Base-by-base conservation (phyloP, 73 alveolate genomes). In the Uronychia setigera region DNA sequence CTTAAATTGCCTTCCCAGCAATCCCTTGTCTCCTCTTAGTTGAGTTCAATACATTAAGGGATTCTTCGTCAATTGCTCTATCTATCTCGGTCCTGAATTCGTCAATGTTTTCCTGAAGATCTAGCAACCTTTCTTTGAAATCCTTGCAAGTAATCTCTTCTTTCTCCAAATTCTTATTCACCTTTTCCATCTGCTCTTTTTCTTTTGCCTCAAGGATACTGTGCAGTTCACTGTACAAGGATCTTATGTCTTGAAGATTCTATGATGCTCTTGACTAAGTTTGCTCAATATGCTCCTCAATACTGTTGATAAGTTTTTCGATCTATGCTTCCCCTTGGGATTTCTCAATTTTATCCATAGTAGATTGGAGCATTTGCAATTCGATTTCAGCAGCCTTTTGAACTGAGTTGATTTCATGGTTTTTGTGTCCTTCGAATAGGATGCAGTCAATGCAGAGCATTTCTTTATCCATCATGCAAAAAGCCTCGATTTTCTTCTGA, bases 391-490 rank as follows among this genome's bases (percentile, higher is more conserved):
- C 79, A 28, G 92, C 92, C 33, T 86, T 79, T 5, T 79, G 80
- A 19, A 80, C 57, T 31, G 87, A 59, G n/a, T 26, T 14, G 26
- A 86, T 86, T 29, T 91, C 95, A 83, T 93, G 98, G 29, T 81
- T 87, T 59, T 92, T 93, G 83, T 93, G 98, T 28, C 92, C 94
- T 57, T 82, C 96, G 74, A 78, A 80, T 19, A 93, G 80, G n/a
- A 93, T 93, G 85, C 98, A 93, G 78, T 93, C 88, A 25, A 93
- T 93, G 80, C 98, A 93, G 58, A 93, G 82, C 31, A 92, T 35
- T 59, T 80, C 60, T 76, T 91, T 81, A 77, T 93, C 98, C 84
- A 59, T 81, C 0, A 84, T 83, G 35, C 98, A 93, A 77, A 59
- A 93, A 31, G 95, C 98, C 84, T 88, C 92, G 26, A 92, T 86